Conservation (phyloP, 495 filamentous ascomycete genomes). For the Penicillium alfredii region DNA sequence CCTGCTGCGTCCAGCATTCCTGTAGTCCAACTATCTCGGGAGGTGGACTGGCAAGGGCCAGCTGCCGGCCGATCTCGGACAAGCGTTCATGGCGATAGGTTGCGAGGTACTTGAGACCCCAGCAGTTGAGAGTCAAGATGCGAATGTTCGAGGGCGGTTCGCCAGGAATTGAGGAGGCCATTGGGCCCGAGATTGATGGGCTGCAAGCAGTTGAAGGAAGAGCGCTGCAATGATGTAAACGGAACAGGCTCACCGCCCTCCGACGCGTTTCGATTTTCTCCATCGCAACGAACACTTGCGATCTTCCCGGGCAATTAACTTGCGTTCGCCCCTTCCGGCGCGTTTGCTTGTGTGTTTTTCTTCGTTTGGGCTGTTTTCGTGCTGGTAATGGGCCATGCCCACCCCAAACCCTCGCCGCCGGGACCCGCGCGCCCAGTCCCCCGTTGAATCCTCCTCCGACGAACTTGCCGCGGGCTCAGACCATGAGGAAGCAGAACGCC, state of each 20-base stretch:
- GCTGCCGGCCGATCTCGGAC: constrained; percentile 70
- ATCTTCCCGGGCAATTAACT: constrained; percentile 1
- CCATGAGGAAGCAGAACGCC: constrained; percentile 36
- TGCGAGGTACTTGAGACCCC: constrained; percentile 87
- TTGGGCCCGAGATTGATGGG: constrained; percentile 4
- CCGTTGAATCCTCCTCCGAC: constrained; percentile 47
- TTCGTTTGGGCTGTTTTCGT: constrained; percentile 1
- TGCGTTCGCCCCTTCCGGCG: constrained; percentile 1
- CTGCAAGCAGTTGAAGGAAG: not conserved
- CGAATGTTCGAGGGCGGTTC: constrained; percentile 48
- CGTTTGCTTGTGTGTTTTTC: constrained; percentile 9
- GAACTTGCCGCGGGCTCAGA: constrained; percentile 44
- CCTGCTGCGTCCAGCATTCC: constrained; percentile 91
- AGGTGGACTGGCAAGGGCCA: constrained; percentile 58
- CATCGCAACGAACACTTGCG: constrained; percentile 4
- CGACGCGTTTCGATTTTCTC: constrained; percentile 13
- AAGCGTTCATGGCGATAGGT: constrained; percentile 75
- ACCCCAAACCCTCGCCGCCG: constrained; percentile 53
- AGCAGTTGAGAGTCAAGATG: constrained; percentile 87
- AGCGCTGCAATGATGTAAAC: constrained; percentile 1
- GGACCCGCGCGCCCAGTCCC: constrained; percentile 28
- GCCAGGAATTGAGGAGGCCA: constrained; percentile 16
- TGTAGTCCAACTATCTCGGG: constrained; percentile 90
- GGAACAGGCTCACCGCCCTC: constrained; percentile 1
- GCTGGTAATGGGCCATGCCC: constrained; percentile 29